Conservation (phyloP, 164 flowering plant genomes). For the Vitis riparia region DNA sequence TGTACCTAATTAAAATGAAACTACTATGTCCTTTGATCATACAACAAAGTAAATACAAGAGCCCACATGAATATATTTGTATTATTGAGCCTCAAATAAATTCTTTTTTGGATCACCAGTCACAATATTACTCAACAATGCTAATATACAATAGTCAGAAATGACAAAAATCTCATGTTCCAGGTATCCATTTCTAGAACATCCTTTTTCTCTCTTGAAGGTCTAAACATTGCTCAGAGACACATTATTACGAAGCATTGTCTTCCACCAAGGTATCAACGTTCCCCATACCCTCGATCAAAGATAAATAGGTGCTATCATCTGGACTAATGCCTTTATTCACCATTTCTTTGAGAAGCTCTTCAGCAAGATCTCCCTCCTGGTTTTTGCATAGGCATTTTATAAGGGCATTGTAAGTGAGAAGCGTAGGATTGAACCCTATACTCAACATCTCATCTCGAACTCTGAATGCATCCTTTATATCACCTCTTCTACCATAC, state of each 20-base stretch:
- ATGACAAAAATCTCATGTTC: background rate
- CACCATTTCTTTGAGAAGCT: constrained; percentile 77
- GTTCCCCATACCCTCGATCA: constrained; percentile 55
- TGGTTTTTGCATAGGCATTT: constrained; percentile 68
- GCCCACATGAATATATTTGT: too few relatives aligned
- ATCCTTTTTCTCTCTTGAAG: background rate
- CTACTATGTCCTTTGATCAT: too few relatives aligned
- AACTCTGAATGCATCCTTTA: constrained; percentile 62
- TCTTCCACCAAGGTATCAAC: constrained; percentile 16
- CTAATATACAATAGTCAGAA: too few relatives aligned
- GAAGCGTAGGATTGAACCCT: constrained; percentile 81
- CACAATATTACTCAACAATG: too few relatives aligned
- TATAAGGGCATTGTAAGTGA: constrained; percentile 86
- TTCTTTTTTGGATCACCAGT: too few relatives aligned
- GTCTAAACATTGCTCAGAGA: background rate
- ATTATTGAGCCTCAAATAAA: too few relatives aligned
- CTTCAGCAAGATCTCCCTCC: constrained; percentile 66
- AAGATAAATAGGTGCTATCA: constrained; percentile 62
- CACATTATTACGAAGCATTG: constrained; percentile 7
- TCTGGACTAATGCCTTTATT: constrained; percentile 75
- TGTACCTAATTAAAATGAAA: too few relatives aligned
- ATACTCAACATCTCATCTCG: constrained; percentile 76
- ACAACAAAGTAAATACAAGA: too few relatives aligned
- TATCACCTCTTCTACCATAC: constrained; percentile 75
- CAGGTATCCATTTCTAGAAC: background rate